Percentiles rank a stretch among this genome's conserved stretches.
Evolutionary conservation across 1,284 basidiomycete species (phyloP).

Genomic region (Apiotrichum mycotoxinovorans): DNA sequence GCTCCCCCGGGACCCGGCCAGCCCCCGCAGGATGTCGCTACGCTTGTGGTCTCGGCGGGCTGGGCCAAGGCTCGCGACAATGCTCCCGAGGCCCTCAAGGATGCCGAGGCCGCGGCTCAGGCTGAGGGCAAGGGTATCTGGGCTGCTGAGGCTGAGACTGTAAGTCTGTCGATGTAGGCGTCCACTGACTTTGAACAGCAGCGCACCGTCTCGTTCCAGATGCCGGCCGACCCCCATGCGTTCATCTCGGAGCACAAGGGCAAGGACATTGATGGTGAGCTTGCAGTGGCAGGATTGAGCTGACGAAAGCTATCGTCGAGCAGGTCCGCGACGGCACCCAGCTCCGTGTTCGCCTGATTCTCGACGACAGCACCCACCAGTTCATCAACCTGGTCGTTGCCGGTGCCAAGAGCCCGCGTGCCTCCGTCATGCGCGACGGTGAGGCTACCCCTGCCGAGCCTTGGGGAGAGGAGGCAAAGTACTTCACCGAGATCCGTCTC

Average conservation of each 20-base stretch:
- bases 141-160: constrained; percentile 69
- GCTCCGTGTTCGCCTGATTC: constrained; percentile 77
- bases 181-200: constrained; percentile 53
- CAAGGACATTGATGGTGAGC: constrained; percentile 74
- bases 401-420: constrained; percentile 76
- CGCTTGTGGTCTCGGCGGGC: constrained; percentile 74
- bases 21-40: constrained; percentile 62
- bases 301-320: constrained; percentile 75
- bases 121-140: constrained; percentile 75
- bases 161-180: constrained; percentile 8
- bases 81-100: constrained; percentile 57
- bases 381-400: constrained; percentile 61
- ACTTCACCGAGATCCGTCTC: constrained; percentile 88
- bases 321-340: constrained; percentile 91
- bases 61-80: constrained; percentile 92
- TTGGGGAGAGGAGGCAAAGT: constrained; percentile 88
- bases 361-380: constrained; percentile 77
- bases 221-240: constrained; percentile 83
- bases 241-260: constrained; percentile 91
- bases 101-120: constrained; percentile 74
- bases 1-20: constrained; percentile 49
- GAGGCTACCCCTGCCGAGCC: constrained; percentile 64
- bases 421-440: constrained; percentile 62
- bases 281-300: not conserved
- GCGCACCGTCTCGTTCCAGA: constrained; percentile 71